These are phyloP conservation scores for Spinacia oleracea DNA, from an alignment of 179 eudicot species.

Conservation along the genomic window DNA sequence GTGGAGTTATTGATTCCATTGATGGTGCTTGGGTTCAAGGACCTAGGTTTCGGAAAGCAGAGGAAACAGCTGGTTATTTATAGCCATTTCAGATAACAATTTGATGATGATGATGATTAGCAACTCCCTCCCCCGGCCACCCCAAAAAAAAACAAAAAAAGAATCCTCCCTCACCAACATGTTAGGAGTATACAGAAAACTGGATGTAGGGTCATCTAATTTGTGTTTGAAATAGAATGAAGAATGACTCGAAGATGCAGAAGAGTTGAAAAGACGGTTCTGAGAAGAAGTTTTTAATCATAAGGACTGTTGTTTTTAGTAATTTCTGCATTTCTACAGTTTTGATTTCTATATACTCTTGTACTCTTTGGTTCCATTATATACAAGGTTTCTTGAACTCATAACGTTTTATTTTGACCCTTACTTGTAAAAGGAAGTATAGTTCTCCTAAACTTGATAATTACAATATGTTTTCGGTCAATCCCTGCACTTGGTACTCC, in stretches of 20 bases:
- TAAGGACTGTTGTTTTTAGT: not conserved
- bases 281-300: conserved; percentile 2
- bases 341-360: conserved; percentile 8
- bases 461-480: too few species aligned
- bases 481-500: not conserved
- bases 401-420: too few species aligned
- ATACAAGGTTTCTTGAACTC: conserved; percentile 9
- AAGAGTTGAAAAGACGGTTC: not conserved
- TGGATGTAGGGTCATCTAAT: not conserved
- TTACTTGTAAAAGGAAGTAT: not conserved
- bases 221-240: not conserved
- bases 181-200: conserved; percentile 10
- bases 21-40: conserved; percentile 64
- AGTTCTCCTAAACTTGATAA: too few species aligned
- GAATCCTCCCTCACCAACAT: too few species aligned
- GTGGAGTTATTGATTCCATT: conserved; percentile 53
- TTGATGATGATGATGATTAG: conserved; percentile 12
- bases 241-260: not conserved
- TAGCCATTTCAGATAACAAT: conserved; percentile 11
- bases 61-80: conserved; percentile 27
- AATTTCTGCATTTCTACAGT: not conserved
- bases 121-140: not conserved
- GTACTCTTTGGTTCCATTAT: conserved; percentile 5
- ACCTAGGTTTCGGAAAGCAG: conserved; percentile 31
- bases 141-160: too few species aligned